phyloP scores from a whole-genome alignment of 768 basidiomycete species.

The Chalciporus pseudorubinellus region DNA sequence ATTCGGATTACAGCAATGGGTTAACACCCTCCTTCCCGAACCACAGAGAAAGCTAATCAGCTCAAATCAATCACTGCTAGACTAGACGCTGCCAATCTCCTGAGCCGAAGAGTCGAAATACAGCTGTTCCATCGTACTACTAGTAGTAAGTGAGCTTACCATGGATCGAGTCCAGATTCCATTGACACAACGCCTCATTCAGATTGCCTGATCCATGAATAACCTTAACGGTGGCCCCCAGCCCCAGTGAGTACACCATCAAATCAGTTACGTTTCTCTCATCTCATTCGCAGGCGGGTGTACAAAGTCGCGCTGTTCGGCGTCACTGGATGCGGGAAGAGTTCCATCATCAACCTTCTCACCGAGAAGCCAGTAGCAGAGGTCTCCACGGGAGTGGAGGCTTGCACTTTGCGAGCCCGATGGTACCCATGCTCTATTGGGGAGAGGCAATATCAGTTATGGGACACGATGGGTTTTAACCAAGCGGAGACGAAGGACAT shows the following conservation, averaged over 20 bases:
- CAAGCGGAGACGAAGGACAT: neutral
- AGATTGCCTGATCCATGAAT: neutral
- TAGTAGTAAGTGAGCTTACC: too few relatives aligned
- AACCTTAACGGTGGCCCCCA: neutral
- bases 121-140: too few relatives aligned
- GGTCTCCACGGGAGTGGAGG: constrained; percentile 21
- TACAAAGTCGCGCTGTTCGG: constrained; percentile 18
- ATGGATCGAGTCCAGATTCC: too few relatives aligned
- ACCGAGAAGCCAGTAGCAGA: constrained; percentile 18
- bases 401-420: constrained; percentile 30
- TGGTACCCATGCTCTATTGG: neutral
- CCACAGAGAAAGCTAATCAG: neutral
- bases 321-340: constrained; percentile 16
- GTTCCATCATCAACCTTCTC: constrained; percentile 21
- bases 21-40: neutral
- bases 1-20: neutral
- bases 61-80: neutral
- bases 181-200: neutral
- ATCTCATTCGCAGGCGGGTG: neutral
- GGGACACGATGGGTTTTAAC: constrained; percentile 27
- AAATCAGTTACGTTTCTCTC: neutral
- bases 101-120: neutral
- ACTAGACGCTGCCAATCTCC: neutral
- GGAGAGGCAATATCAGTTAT: constrained; percentile 14
- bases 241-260: neutral